phyloP scores from a whole-genome alignment of 2,329 filamentous ascomycete species.

The Aureobasidium sp. region DNA sequence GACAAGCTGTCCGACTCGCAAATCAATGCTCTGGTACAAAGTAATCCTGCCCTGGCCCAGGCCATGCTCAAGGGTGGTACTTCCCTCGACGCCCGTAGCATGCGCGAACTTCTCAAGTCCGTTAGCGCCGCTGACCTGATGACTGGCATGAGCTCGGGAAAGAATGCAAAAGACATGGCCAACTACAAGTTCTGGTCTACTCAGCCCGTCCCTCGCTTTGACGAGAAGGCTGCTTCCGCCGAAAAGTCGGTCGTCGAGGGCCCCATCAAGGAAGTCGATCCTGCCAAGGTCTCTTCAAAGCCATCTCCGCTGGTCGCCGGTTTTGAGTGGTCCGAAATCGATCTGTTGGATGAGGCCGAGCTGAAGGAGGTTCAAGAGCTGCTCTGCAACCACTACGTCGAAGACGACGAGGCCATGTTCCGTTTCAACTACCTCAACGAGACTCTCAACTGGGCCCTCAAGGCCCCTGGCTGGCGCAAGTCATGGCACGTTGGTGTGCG shows the following conservation, averaged over 20 bases:
- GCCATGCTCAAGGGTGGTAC: constrained; percentile 3
- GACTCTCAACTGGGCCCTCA: constrained; percentile 90
- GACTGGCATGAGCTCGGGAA: constrained; percentile 70
- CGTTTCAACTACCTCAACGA: constrained; percentile 90
- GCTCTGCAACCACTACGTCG: constrained; percentile 89
- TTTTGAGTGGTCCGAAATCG: constrained; percentile 92
- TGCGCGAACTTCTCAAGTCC: constrained; percentile 49
- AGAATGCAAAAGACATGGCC: constrained; percentile 93
- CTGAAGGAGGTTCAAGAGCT: constrained; percentile 88
- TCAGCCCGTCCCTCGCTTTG: constrained; percentile 86
- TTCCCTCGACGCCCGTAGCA: constrained; percentile 3
- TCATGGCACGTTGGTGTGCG: constrained; percentile 95
- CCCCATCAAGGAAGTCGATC: constrained; percentile 71
- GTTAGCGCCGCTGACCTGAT: constrained; percentile 65
- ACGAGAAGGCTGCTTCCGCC: constrained; percentile 41
- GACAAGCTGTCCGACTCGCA: constrained; percentile 16
- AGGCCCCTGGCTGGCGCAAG: constrained; percentile 87
- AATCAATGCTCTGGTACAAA: constrained; percentile 16
- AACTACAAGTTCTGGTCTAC: constrained; percentile 99
- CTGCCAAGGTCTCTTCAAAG: constrained; percentile 71
- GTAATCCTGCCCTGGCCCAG: constrained; percentile 17
- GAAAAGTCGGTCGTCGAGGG: constrained; percentile 61
- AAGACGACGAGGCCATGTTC: constrained; percentile 95
- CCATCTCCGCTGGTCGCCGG: constrained; percentile 69
- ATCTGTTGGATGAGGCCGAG: constrained; percentile 64